Conservation (phyloP, 1,139 yeast species). For the Groenewaldozyma auringiensis region DNA sequence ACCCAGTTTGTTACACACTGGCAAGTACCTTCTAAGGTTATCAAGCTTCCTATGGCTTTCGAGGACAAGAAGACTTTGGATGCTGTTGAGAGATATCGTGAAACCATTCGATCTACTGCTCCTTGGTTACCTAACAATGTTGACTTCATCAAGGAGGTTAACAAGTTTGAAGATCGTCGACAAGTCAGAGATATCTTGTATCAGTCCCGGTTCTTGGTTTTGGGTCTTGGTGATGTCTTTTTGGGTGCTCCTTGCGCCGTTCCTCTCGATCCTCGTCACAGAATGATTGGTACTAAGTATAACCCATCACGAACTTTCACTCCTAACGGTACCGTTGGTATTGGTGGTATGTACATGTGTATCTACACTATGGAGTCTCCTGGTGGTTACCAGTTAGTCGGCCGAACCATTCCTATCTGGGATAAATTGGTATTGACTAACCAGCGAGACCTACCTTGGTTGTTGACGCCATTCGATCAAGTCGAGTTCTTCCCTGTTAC, state of each 20-base stretch:
- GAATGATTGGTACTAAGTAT: constrained; percentile 86
- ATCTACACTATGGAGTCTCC: constrained; percentile 98
- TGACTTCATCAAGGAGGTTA: constrained; percentile 84
- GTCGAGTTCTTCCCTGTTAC: constrained; percentile 87
- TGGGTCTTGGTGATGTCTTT: constrained; percentile 95
- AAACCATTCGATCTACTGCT: constrained; percentile 85
- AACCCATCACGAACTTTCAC: constrained; percentile 95
- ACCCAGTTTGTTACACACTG: constrained; percentile 68
- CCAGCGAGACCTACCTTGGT: constrained; percentile 67
- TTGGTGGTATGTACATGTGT: constrained; percentile 98
- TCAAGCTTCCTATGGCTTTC: constrained; percentile 91
- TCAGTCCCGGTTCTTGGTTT: constrained; percentile 80
- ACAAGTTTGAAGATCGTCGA: constrained; percentile 59
- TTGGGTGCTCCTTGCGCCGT: constrained; percentile 98
- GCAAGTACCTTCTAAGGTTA: constrained; percentile 74
- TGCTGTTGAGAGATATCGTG: constrained; percentile 85
- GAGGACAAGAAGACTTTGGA: constrained; percentile 84
- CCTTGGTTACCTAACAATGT: constrained; percentile 98
- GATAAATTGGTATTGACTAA: constrained; percentile 77
- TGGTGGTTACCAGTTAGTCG: constrained; percentile 96
- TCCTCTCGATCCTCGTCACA: constrained; percentile 93
- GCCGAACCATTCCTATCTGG: constrained; percentile 97
- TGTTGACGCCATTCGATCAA: constrained; percentile 85
- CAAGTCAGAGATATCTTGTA: constrained; percentile 79
- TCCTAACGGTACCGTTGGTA: constrained; percentile 94